Percentiles rank a stretch among this genome's conserved stretches.
These are phyloP conservation scores for Penicillium crystallinum DNA, from an alignment of 495 filamentous ascomycete species.

Conservation along the genomic window DNA sequence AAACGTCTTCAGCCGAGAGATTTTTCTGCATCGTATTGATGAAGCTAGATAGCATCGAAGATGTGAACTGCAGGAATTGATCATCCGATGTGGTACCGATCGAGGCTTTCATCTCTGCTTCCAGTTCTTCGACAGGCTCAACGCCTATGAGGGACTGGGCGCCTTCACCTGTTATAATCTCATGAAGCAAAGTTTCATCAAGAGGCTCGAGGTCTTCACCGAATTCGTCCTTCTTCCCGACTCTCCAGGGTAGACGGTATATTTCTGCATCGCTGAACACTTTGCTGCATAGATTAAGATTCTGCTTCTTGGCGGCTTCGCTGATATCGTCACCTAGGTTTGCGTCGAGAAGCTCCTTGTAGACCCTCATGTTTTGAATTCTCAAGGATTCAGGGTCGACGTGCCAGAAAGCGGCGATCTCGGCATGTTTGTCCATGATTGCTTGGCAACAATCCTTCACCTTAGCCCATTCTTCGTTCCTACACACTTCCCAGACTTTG, in stretches of 20 bases:
- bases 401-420: background rate
- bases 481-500: background rate
- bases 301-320: background rate
- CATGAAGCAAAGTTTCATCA: conserved; percentile 16
- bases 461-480: background rate
- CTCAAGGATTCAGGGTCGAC: background rate
- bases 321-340: background rate
- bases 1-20: conserved; percentile 15
- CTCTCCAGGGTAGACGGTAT: conserved; percentile 18
- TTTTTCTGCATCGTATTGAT: background rate
- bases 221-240: conserved; percentile 19
- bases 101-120: background rate
- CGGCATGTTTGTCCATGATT: background rate
- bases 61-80: background rate
- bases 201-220: conserved; percentile 15
- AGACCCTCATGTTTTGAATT: background rate
- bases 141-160: background rate
- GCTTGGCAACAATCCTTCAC: conserved; percentile 1
- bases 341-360: background rate
- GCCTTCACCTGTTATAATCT: conserved; percentile 12
- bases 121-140: background rate
- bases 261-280: conserved; percentile 19
- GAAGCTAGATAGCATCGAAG: background rate
- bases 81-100: background rate
- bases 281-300: background rate